These are phyloP conservation scores for Rhodotorula sphaerocarpa DNA, from an alignment of 768 basidiomycete species.

Conservation along the genomic window DNA sequence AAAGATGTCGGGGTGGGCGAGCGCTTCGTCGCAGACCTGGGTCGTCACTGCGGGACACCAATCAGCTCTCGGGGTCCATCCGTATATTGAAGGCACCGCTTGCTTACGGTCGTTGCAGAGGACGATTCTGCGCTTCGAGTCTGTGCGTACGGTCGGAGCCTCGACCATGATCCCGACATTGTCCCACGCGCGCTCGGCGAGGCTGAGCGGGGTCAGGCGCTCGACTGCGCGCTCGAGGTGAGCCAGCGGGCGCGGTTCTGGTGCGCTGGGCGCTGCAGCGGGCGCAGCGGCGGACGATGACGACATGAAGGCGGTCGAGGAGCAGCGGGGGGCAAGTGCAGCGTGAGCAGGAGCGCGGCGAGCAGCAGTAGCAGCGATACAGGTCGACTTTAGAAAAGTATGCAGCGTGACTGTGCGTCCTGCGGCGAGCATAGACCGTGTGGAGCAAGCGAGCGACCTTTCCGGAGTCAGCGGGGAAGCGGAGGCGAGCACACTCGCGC, in stretches of 20 bases:
- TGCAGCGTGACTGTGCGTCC: too few species aligned
- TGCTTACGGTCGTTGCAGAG: conserved; percentile 32
- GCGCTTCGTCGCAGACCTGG: conserved; percentile 13
- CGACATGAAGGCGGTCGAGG: background rate
- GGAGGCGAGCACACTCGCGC: too few species aligned
- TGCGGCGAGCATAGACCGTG: too few species aligned
- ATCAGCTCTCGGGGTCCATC: background rate
- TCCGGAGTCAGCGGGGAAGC: too few species aligned
- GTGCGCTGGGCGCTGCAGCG: background rate
- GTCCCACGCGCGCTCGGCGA: conserved; percentile 32
- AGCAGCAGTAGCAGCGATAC: too few species aligned
- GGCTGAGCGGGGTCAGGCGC: conserved; percentile 18
- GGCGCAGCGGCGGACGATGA: background rate
- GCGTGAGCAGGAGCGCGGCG: too few species aligned
- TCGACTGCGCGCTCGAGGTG: conserved; percentile 16
- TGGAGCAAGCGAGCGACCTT: too few species aligned
- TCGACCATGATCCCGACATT: conserved; percentile 34
- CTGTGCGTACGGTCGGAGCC: background rate
- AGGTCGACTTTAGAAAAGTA: too few species aligned
- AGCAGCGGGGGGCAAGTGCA: too few species aligned
- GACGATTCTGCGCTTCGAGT: background rate
- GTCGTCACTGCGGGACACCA: conserved; percentile 27
- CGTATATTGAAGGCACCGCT: too few species aligned
- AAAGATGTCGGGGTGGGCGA: conserved; percentile 13
- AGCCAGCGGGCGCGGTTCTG: background rate